These are phyloP conservation scores for Phascolomyces articulosus DNA, from an alignment of 371 early-diverging fungal species.

Conservation along the genomic window DNA sequence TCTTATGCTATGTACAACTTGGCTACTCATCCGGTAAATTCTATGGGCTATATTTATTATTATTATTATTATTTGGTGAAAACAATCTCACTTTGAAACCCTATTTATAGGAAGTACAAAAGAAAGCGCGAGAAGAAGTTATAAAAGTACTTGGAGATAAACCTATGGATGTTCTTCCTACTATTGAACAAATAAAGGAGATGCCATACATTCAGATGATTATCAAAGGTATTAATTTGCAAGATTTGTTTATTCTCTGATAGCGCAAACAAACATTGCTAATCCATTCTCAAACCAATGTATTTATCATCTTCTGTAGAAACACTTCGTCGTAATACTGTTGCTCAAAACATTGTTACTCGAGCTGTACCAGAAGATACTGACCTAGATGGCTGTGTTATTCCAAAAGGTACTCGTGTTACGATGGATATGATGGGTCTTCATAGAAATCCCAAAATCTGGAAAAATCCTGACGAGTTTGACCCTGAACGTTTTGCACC, in stretches of 20 bases:
- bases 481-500: slow-evolving; percentile 26
- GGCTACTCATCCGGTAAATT: slow-evolving; percentile 23
- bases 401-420: slow-evolving; percentile 18
- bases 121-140: slow-evolving; percentile 49
- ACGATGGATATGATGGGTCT: slow-evolving; percentile 9
- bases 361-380: slow-evolving; percentile 13
- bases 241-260: no score
- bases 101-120: slow-evolving; percentile 38
- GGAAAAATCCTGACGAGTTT: slow-evolving; percentile 23
- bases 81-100: no score
- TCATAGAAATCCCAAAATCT: slow-evolving; percentile 27
- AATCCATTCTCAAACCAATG: not conserved
- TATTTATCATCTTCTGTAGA: no score
- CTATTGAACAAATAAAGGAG: slow-evolving; percentile 40
- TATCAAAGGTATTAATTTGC: slow-evolving; percentile 29
- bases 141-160: slow-evolving; percentile 47
- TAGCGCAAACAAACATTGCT: no score
- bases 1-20: slow-evolving; percentile 27
- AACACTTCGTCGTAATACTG: slow-evolving; percentile 16
- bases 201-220: slow-evolving; percentile 48
- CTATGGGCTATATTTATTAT: not conserved
- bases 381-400: slow-evolving; percentile 5
- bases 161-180: slow-evolving; percentile 40
- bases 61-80: no score
- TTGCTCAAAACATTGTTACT: not conserved